Conservation (phyloP, 2,329 filamentous ascomycete species). For the Diplocarpon mali region DNA sequence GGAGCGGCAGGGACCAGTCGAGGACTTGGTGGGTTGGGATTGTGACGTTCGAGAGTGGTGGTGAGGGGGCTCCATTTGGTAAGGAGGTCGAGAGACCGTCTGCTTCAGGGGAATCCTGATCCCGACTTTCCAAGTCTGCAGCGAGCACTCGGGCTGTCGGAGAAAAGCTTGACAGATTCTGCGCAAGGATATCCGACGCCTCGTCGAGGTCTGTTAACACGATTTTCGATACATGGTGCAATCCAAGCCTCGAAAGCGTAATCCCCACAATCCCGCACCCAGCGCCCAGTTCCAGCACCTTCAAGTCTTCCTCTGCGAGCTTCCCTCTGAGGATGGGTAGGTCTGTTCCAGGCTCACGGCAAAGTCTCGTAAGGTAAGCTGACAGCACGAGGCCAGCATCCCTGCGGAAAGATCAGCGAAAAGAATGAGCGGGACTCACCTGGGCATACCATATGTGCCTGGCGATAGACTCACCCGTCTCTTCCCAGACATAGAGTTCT, state of each 20-base stretch:
- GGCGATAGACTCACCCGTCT: conserved; percentile 63
- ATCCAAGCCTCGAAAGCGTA: conserved; percentile 30
- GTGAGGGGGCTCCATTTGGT: too few species aligned
- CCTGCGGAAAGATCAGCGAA: conserved; percentile 21
- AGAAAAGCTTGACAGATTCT: conserved; percentile 32
- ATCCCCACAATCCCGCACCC: conserved; percentile 61
- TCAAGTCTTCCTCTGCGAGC: conserved; percentile 27
- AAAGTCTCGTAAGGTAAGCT: conserved; percentile 23
- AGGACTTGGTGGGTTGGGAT: conserved; percentile 37
- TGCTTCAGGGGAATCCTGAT: too few species aligned
- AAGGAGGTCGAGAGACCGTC: too few species aligned
- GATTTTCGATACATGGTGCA: conserved; percentile 30
- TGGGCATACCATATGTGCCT: conserved; percentile 52
- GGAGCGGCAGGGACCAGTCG: conserved; percentile 49
- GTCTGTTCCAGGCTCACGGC: conserved; percentile 2
- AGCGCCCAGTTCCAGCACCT: conserved; percentile 53
- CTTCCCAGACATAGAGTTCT: conserved; percentile 45
- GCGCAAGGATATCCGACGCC: conserved; percentile 46
- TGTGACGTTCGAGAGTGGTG: conserved; percentile 10
- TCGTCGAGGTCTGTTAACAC: conserved; percentile 56
- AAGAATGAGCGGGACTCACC: conserved; percentile 12
- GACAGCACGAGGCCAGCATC: conserved; percentile 30
- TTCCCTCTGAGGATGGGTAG: conserved; percentile 11
- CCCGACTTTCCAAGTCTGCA: too few species aligned
- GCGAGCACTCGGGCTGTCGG: background rate